Evolutionary conservation across 495 filamentous ascomycete genomes (phyloP).

Genomic region (Penicillium crystallinum): DNA sequence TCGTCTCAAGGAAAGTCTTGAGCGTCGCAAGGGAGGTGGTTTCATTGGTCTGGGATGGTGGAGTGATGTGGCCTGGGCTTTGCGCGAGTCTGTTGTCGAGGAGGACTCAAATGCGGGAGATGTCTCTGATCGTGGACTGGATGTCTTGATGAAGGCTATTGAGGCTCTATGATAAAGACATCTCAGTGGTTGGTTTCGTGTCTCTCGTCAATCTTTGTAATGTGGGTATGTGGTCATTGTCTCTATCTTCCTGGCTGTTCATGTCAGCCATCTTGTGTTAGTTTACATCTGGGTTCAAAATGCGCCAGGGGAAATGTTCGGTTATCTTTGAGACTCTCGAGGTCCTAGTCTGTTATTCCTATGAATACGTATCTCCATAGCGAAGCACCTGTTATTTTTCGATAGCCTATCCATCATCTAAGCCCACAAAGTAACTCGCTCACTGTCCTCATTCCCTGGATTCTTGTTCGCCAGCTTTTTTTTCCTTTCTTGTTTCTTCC

Average conservation of each 20-base stretch:
- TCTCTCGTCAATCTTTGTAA: background rate
- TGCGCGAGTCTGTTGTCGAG: slow-evolving; percentile 51
- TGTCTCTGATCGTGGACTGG: slow-evolving; percentile 49
- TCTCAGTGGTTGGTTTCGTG: slow-evolving; percentile 1
- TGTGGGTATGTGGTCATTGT: background rate
- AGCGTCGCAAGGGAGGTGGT: slow-evolving; percentile 66
- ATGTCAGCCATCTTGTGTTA: background rate
- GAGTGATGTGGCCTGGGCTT: slow-evolving; percentile 84
- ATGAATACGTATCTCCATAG: background rate
- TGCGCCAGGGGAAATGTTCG: background rate
- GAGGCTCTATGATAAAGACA: slow-evolving; percentile 56
- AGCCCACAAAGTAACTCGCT: background rate
- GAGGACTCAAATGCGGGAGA: slow-evolving; percentile 39
- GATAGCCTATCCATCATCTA: background rate
- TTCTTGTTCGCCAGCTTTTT: too few relatives aligned
- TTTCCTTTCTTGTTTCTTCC: too few relatives aligned
- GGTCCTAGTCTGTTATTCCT: background rate
- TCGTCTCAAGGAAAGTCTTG: slow-evolving; percentile 79
- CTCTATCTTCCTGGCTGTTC: background rate
- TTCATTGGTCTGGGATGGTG: slow-evolving; percentile 82
- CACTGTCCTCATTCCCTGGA: background rate
- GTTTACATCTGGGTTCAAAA: background rate
- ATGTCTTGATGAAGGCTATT: slow-evolving; percentile 72
- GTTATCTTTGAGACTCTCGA: background rate
- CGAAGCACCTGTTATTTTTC: background rate